phyloP scores from a whole-genome alignment of 129 eudicot species.

The Flaveria brownii region DNA sequence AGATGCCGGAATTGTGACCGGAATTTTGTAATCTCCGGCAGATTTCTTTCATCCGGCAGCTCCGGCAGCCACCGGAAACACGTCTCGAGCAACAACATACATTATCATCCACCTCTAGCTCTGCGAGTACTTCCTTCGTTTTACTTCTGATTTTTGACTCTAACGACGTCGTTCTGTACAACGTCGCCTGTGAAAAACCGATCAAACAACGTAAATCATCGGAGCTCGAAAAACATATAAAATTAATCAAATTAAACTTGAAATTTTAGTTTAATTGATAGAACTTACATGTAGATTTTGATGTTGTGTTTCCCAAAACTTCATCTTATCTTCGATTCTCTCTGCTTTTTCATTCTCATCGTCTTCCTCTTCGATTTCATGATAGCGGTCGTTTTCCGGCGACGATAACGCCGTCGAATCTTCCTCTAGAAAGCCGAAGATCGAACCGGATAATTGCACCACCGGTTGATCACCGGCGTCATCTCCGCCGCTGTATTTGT shows the following conservation, averaged over 20 bases:
- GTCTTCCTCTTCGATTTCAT: constrained; percentile 29
- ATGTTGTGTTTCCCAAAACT: constrained; percentile 76
- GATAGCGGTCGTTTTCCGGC: constrained; percentile 31
- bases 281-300: constrained; percentile 60
- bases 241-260: too few species aligned
- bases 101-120: constrained; percentile 38
- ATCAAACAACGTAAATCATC: neutral
- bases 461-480: constrained; percentile 47
- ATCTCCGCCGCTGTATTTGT: constrained; percentile 23
- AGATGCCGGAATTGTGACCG: constrained; percentile 64
- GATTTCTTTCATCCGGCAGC: constrained; percentile 59
- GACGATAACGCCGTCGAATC: constrained; percentile 42
- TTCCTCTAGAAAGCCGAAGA: constrained; percentile 66
- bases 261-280: too few species aligned
- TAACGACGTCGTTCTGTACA: constrained; percentile 64
- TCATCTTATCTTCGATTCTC: constrained; percentile 40
- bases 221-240: too few species aligned
- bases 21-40: constrained; percentile 56
- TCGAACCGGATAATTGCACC: constrained; percentile 51
- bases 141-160: constrained; percentile 61
- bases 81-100: constrained; percentile 58
- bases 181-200: constrained; percentile 49
- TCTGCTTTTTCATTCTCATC: constrained; percentile 42
- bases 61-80: constrained; percentile 56
- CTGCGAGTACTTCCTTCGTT: constrained; percentile 61